Evolutionary conservation across 1,284 basidiomycete genomes (phyloP), one percentile per base, ranked within the genome.

Genomic region (Abortiporus biennis): DNA sequence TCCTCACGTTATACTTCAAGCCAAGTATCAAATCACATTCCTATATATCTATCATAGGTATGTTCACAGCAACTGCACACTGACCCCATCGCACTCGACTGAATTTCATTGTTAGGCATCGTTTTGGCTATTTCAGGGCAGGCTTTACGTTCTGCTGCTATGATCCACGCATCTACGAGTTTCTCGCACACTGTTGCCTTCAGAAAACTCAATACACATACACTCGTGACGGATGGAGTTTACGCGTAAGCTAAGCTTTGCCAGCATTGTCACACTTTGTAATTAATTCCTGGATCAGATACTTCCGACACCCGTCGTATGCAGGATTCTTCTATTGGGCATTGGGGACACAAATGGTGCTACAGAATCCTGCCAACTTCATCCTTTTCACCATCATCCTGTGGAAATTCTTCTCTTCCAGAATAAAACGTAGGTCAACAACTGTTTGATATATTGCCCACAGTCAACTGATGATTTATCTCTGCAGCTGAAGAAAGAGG

Each of bases 301-400:
- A 80, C 76, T 87, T 84, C 45, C 81, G 96, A 3, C 96, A 99
- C 62, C 96, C 96, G 6, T 96, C 93, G 0, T 99, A 99, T 55
- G 79, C 90, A 0, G 96, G 95, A 2, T 99, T 99, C 71, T 96
- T 89, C 65, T 98, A 95, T 63, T 99, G 95, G 95, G 94, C 93
- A 0, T 55, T 99, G 23, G 92, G 92, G 1, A 97, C 94, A 0
- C 94, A 99, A 59, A 63, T 99, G n/a, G 76, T 93, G 3, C 71
- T 99, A 20, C 90, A 90, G 54, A 99, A 99, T 60, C 77, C 89
- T 0, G 31, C 93, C 19, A 81, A 80, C 11, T 85, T 91, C 55
- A 40, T 78, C 1, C 56, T 79, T 2, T 93, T 81, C 49, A 51
- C 67, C 2, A 50, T 76, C 24, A 61, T 92, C 1, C 68, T 98